These are phyloP conservation scores for Fusarium sp. DNA, from an alignment of 2,329 filamentous ascomycete genomes.

Conservation along the genomic window DNA sequence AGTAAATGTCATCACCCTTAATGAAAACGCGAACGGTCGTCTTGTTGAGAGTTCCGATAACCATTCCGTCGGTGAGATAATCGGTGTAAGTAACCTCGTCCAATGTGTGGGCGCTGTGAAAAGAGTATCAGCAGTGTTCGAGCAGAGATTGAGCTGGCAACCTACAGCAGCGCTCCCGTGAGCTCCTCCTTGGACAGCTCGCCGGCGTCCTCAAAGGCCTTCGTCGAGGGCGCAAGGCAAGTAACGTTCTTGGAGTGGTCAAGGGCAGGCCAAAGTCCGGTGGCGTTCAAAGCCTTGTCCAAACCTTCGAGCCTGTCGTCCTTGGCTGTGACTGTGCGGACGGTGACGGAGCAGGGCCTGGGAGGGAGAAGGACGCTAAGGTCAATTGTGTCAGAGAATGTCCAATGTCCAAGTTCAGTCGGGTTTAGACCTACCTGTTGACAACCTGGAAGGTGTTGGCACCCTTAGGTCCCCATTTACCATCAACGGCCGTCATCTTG, in stretches of 20 bases:
- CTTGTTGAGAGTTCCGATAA: conserved; percentile 31
- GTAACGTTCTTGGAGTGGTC: conserved; percentile 34
- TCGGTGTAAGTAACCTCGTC: conserved; percentile 35
- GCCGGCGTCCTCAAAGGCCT: conserved; percentile 33
- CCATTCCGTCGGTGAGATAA: conserved; percentile 28
- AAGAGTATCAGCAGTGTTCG: neutral
- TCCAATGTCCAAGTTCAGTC: fast-evolving
- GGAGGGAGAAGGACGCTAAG: conserved; percentile 32
- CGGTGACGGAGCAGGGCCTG: conserved; percentile 25
- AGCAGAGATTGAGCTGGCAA: fast-evolving
- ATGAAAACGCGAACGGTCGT: conserved; percentile 25
- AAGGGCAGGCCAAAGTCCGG: conserved; percentile 25
- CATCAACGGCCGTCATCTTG: conserved; percentile 38
- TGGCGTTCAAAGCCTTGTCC: conserved; percentile 26
- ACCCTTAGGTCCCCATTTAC: conserved; percentile 30
- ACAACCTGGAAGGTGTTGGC: conserved; percentile 35
- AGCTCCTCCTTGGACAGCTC: conserved; percentile 25
- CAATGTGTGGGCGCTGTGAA: conserved; percentile 30
- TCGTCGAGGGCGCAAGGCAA: conserved; percentile 35
- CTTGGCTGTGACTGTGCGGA: conserved; percentile 1
- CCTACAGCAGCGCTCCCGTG: conserved; percentile 23
- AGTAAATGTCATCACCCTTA: conserved; percentile 31
- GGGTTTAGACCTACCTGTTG: conserved; percentile 14
- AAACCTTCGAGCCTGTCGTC: conserved; percentile 23
- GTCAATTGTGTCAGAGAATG: neutral